Percentiles rank a stretch among this genome's conserved stretches.
These are phyloP conservation scores for Polyporus tsugae DNA, from an alignment of 1,284 basidiomycete genomes.

Conservation along the genomic window DNA sequence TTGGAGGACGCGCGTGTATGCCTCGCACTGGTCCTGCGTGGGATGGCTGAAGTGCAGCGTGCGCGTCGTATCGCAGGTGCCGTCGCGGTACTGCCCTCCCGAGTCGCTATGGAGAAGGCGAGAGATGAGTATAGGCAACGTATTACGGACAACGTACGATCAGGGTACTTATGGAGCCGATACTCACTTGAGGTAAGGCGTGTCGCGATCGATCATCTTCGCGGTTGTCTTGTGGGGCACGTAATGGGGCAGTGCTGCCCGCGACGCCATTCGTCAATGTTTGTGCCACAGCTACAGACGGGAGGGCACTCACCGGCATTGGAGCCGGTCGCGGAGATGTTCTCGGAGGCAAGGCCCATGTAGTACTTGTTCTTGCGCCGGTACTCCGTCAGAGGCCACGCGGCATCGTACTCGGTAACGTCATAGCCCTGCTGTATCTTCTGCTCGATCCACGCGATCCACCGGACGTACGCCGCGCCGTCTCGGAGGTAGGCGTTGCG, in stretches of 20 bases:
- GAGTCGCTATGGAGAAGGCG: constrained; percentile 67
- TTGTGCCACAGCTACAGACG: neutral
- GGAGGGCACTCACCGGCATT: constrained; percentile 67
- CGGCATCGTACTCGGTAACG: constrained; percentile 93
- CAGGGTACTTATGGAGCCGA: constrained; percentile 24
- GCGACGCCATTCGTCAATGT: neutral
- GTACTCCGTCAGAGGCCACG: constrained; percentile 83
- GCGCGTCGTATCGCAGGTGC: constrained; percentile 93
- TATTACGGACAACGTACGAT: neutral
- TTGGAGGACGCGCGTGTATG: constrained; percentile 94
- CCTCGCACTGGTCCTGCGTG: constrained; percentile 83
- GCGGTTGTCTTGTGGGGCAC: constrained; percentile 79
- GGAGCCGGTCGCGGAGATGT: constrained; percentile 90
- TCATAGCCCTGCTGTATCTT: constrained; percentile 79
- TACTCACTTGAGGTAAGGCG: constrained; percentile 91
- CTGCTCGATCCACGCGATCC: constrained; percentile 88
- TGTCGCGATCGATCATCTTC: constrained; percentile 75
- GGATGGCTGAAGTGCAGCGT: constrained; percentile 91
- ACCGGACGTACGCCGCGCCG: constrained; percentile 85
- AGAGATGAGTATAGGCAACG: constrained; percentile 26
- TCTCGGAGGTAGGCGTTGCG: constrained; percentile 89
- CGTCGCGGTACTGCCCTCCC: constrained; percentile 89
- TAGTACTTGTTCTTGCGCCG: constrained; percentile 80
- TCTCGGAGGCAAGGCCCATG: constrained; percentile 92
- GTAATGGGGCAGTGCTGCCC: constrained; percentile 91